Evolutionary conservation across 306 rosid species (phyloP).

Genomic region (Heteromeles arbutifolia): DNA sequence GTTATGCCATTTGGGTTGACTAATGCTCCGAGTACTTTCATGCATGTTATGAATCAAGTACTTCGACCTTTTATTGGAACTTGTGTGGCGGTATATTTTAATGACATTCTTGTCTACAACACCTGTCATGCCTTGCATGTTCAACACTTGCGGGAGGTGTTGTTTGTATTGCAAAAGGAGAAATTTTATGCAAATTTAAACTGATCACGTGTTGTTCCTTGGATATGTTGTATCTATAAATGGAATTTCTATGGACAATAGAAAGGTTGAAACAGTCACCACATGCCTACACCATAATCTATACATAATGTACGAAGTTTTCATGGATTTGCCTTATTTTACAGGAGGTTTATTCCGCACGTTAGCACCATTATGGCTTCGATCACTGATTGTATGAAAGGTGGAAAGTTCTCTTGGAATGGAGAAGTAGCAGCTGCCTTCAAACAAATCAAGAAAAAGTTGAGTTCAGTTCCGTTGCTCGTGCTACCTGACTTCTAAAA

Average conservation of each 20-base stretch:
- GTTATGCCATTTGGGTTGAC: too few relatives aligned
- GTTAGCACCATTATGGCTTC: neutral
- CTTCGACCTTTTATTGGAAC: too few relatives aligned
- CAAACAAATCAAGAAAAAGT: neutral
- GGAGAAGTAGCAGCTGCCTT: neutral
- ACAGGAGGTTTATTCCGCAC: neutral
- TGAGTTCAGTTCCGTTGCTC: neutral
- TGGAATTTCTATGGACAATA: neutral
- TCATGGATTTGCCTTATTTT: neutral
- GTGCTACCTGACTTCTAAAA: too few relatives aligned
- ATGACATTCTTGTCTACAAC: neutral
- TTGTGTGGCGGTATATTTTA: neutral
- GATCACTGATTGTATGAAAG: neutral
- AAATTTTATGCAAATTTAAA: neutral
- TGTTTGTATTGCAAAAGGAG: neutral
- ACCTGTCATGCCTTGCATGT: neutral
- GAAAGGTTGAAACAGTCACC: too few relatives aligned
- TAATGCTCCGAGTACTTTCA: too few relatives aligned
- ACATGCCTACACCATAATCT: too few relatives aligned
- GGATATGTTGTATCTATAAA: neutral
- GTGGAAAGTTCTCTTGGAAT: neutral
- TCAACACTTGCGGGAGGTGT: neutral
- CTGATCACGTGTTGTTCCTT: neutral
- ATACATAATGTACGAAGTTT: neutral
- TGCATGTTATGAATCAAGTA: too few relatives aligned